phyloP scores from a whole-genome alignment of 352 stramenopile genomes.

The Globisporangium cystogenes region DNA sequence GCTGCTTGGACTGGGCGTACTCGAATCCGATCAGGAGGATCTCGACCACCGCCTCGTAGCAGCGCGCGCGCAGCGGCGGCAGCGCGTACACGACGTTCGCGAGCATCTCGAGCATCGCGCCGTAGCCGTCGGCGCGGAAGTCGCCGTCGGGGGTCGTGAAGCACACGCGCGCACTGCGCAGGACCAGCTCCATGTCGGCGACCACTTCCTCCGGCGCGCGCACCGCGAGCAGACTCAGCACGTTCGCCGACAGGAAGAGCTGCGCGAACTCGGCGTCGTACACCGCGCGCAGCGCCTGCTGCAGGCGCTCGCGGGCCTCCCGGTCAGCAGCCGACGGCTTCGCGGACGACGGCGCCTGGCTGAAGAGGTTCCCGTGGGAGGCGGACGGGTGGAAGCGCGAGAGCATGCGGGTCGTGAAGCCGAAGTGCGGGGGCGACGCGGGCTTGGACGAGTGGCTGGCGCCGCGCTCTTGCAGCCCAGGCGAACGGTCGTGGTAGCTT shows the following conservation, averaged over 20 bases:
- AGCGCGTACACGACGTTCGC: constrained; percentile 33
- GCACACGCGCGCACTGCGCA: constrained; percentile 29
- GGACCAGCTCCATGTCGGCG: constrained; percentile 25
- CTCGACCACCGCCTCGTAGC: constrained; percentile 30
- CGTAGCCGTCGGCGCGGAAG: constrained; percentile 60
- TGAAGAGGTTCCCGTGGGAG: constrained; percentile 53
- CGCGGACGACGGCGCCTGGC: constrained; percentile 24
- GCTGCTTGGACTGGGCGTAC: constrained; percentile 45
- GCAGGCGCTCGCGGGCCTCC: constrained; percentile 26
- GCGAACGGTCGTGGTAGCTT: background rate
- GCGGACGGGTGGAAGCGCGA: constrained; percentile 51
- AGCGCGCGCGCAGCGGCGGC: constrained; percentile 6
- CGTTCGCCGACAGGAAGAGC: constrained; percentile 47
- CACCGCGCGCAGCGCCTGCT: constrained; percentile 37
- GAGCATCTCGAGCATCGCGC: constrained; percentile 62
- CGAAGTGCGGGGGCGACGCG: constrained; percentile 22
- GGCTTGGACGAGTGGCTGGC: constrained; percentile 2
- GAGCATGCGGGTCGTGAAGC: constrained; percentile 71
- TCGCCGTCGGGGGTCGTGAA: constrained; percentile 61
- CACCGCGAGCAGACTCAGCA: constrained; percentile 50
- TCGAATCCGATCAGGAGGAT: constrained; percentile 53
- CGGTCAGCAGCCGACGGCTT: constrained; percentile 4
- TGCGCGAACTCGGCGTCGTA: constrained; percentile 60
- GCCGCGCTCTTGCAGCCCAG: background rate
- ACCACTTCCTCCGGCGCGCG: constrained; percentile 38